Base-by-base conservation (phyloP, 2,329 filamentous ascomycete genomes). In the Xylariaceae sp. region DNA sequence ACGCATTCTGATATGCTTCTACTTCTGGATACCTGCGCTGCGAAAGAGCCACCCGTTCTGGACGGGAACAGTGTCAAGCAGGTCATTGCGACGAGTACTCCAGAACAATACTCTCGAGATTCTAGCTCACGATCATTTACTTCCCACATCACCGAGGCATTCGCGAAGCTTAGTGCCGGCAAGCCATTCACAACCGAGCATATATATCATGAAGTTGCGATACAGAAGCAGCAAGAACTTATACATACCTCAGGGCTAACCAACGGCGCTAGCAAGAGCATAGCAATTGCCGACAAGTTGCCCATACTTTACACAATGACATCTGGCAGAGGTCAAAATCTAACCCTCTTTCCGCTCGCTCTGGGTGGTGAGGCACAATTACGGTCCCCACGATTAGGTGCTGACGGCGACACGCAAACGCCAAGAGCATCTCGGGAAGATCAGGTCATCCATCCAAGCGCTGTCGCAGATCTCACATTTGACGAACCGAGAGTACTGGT, bases 401-500 rank as follows among this genome's bases (percentile, higher is more conserved):
- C 60, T 7, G 69, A 73, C 19, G 64, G 64, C n/a, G 69, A 70
- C 18, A 56, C 54, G 21, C 64, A 69, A 40, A 48, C 56, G 32
- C 48, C 62, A 29, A 73, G 54, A 57, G 54, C 60, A 18, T 66
- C 59, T 16, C 68, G 67, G 19, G 74, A 77, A 43, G 77, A 79
- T 26, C 70, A 75, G 21, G 65, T 76, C 40, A 79, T 82, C 57
- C 76, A 79, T 32, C 75, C 78, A 7, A 77, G 77, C 18, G 75
- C 78, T 2, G 78, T 81, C 1, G 74, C 79, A 4, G 82, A 85
- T 60, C 72, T 88, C 19, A 81, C 79, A 9, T 86, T 88, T 63
- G 84, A 87, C 29, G 84, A 88, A 63, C 76, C 80, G 7, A 78
- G 85, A 60, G 81, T 87, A n/a, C 73, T 88, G 10, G 85, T 87